Conservation (phyloP, 2,329 filamentous ascomycete species). For the Chaetomium olivaceum region DNA sequence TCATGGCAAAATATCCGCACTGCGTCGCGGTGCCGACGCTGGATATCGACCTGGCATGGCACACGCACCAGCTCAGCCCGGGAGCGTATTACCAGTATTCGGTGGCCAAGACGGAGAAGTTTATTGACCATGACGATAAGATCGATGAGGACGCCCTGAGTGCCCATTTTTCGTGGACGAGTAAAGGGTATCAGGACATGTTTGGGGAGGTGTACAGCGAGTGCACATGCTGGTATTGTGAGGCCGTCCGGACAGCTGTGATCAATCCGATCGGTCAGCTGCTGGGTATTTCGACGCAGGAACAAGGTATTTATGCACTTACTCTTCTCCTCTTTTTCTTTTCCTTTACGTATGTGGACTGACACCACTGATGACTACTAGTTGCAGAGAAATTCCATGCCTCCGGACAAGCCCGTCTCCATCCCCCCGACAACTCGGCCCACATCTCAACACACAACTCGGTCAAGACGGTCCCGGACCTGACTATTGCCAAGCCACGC, state of each 20-base stretch:
- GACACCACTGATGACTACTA: not conserved
- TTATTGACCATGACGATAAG: constrained; percentile 84
- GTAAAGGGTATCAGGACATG: constrained; percentile 64
- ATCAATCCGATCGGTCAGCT: not conserved
- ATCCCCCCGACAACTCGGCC: not conserved
- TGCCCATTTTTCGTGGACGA: constrained; percentile 70
- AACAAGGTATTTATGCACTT: not conserved
- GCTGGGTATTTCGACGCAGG: not conserved
- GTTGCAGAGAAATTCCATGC: not conserved
- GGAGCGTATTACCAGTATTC: constrained; percentile 62
- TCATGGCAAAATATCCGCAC: constrained; percentile 53
- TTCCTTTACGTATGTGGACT: not conserved
- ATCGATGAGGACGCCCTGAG: constrained; percentile 67
- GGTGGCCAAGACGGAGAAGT: constrained; percentile 48
- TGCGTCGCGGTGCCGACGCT: constrained; percentile 67
- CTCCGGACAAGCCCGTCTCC: not conserved
- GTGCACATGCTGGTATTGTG: constrained; percentile 85
- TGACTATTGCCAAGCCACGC: not conserved
- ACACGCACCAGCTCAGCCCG: constrained; percentile 75
- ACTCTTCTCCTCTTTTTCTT: constrained; percentile 2
- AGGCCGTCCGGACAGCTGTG: constrained; percentile 44
- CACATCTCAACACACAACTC: not conserved
- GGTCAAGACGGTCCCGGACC: not conserved
- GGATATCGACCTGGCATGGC: constrained; percentile 76
- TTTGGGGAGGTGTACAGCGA: constrained; percentile 70